Evolutionary conservation across 2,329 filamentous ascomycete genomes (phyloP), one percentile per base, ranked within the genome.

Genomic region (Blastomyces emzantsi): DNA sequence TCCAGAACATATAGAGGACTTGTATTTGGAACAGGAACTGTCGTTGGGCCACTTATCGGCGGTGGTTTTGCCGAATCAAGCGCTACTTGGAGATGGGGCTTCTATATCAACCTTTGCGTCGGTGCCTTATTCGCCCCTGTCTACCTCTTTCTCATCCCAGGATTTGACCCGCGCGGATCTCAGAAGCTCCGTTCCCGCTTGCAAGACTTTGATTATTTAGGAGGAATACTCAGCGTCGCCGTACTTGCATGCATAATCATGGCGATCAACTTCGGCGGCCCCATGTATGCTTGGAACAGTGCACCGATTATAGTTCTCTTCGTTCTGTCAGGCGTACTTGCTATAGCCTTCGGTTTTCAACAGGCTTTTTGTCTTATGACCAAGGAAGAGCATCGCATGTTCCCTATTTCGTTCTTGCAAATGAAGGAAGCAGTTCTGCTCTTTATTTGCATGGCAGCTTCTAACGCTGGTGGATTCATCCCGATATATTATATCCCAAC

Each of bases 91-190:
- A 69, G 72, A 41, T 77, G 73, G 75, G 43, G 62, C 62, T 65
- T 69, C 68, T 86, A 86, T 67, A 80, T 86, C 72, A 86, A 85
- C 67, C 73, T 85, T 0, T 68, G 76, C 43, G 71, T 80, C 59
- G 74, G 80, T 0, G 81, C 74, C n/a, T 67, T 76, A 7, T 72
- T 75, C 36, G 70, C 75, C 6, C 77, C 80, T 0, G 73, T 77
- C 28, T 75, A 78, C 41, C 28, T 83, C 39, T 77, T 80, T 63
- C 67, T 79, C 13, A 74, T 83, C 0, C 75, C 70, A 63, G 64
- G 62, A 19, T 60, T 67, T 54, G 61, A 70, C 60, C 51, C 52
- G 15, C 52, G 52, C 69, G 70, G 43, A 66, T 70, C 54, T 70
- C 17, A 65, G 52, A 55, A 55, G 19, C n/a, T 55, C 19, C 28